These are phyloP conservation scores for Stentor coeruleus DNA, from an alignment of 73 alveolate genomes.

Conservation along the genomic window DNA sequence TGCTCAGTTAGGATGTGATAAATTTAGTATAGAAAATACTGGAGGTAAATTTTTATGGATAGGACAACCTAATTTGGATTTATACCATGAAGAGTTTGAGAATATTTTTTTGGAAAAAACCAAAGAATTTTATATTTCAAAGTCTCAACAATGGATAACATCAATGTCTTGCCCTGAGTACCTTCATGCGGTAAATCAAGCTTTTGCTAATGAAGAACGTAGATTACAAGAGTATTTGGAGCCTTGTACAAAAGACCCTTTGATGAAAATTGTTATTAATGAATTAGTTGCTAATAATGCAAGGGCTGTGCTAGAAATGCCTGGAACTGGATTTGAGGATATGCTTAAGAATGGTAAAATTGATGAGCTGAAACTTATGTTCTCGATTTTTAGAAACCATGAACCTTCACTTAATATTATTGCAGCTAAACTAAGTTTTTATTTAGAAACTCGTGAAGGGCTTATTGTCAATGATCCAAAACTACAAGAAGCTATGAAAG, in stretches of 20 bases:
- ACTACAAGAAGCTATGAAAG: slow-evolving; percentile 62
- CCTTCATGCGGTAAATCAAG: slow-evolving; percentile 49
- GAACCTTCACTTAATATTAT: slow-evolving; percentile 59
- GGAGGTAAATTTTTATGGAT: slow-evolving; percentile 59
- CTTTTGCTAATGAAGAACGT: slow-evolving; percentile 64
- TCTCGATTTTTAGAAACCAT: slow-evolving; percentile 51
- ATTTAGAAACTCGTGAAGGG: slow-evolving; percentile 74
- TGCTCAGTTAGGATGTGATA: slow-evolving; percentile 41
- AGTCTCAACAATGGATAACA: slow-evolving; percentile 50
- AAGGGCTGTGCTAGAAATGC: slow-evolving; percentile 58
- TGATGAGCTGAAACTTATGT: slow-evolving; percentile 71
- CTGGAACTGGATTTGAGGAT: slow-evolving; percentile 65
- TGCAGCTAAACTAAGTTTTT: slow-evolving; percentile 60
- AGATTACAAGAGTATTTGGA: slow-evolving; percentile 66
- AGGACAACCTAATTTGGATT: slow-evolving; percentile 45
- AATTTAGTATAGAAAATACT: slow-evolving; percentile 32
- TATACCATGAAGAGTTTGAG: slow-evolving; percentile 54
- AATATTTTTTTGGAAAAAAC: slow-evolving; percentile 31
- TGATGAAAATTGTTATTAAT: slow-evolving; percentile 40
- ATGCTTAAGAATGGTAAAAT: slow-evolving; percentile 73
- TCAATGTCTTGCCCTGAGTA: slow-evolving; percentile 73
- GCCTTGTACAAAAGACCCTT: slow-evolving; percentile 46
- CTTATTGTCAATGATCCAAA: slow-evolving; percentile 61
- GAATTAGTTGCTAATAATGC: slow-evolving; percentile 63
- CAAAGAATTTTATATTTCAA: slow-evolving; percentile 39